Conservation (phyloP, 495 filamentous ascomycete species). For the Podospora bellae-mahoneyi region DNA sequence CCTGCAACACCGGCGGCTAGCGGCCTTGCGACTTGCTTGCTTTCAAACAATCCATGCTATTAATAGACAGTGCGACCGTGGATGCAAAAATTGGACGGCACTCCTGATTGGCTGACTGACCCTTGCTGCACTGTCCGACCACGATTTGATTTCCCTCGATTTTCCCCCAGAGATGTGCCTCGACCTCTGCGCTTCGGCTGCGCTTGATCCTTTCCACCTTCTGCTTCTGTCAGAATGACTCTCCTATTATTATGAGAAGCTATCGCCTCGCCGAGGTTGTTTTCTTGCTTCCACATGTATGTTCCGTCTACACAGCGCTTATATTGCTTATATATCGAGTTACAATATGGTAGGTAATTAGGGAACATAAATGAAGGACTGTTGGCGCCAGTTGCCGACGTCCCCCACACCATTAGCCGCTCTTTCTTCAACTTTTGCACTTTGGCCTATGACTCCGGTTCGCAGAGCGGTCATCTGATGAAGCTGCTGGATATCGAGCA, state of each 20-base stretch:
- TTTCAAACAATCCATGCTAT: constrained; percentile 34
- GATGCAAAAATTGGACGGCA: constrained; percentile 27
- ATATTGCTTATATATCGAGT: background rate
- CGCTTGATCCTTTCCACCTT: background rate
- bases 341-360: no score
- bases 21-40: constrained; percentile 28
- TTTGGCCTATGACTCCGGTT: constrained; percentile 3
- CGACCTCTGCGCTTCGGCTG: background rate
- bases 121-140: constrained; percentile 16
- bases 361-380: background rate
- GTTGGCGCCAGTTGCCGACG: background rate
- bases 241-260: background rate
- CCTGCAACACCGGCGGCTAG: constrained; percentile 30
- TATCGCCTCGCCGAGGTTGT: background rate
- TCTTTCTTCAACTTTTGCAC: constrained; percentile 11
- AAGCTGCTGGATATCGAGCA: background rate
- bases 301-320: constrained; percentile 10
- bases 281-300: background rate
- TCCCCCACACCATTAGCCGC: constrained; percentile 13
- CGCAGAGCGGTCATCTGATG: constrained; percentile 4
- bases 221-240: background rate
- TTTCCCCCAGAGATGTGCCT: background rate
- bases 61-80: constrained; percentile 31
- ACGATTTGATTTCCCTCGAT: constrained; percentile 11
- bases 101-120: constrained; percentile 23